phyloP scores from a whole-genome alignment of 441 rosid genomes.

The Gossypium gossypioides region DNA sequence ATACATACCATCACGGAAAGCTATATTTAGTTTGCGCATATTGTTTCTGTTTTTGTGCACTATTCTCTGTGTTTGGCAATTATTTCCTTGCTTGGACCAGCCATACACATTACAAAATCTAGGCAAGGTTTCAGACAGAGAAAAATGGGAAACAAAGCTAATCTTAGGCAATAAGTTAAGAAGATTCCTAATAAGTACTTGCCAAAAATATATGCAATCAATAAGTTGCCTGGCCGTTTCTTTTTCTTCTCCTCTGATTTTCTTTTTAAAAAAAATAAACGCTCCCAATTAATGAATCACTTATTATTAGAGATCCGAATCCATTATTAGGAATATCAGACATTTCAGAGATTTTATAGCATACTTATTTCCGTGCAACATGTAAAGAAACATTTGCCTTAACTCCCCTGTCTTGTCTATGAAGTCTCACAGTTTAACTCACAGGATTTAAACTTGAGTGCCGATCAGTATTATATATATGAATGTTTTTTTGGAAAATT shows the following conservation, averaged over 20 bases:
- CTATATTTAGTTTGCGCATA: background rate
- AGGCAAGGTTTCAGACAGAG: background rate
- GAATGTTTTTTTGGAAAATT: too few relatives aligned
- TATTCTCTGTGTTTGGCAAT: background rate
- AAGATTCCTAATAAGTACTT: background rate
- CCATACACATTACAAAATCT: background rate
- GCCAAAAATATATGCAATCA: background rate
- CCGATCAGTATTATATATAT: too few relatives aligned
- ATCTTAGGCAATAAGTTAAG: background rate
- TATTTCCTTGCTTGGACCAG: conserved; percentile 11
- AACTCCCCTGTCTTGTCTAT: background rate
- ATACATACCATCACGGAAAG: conserved; percentile 4
- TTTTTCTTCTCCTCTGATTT: too few relatives aligned
- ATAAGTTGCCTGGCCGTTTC: too few relatives aligned
- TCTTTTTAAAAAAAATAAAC: background rate
- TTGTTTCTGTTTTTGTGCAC: conserved; percentile 14
- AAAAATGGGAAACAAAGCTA: background rate
- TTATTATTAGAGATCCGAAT: background rate
- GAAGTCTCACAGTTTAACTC: too few relatives aligned
- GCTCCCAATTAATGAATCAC: background rate
- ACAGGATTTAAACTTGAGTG: too few relatives aligned
- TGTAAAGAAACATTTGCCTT: background rate
- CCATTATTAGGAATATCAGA: background rate
- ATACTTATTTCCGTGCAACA: background rate
- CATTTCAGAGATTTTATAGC: background rate